Conservation (phyloP, 75 land plant species). For the Adiantum capillusveneris region DNA sequence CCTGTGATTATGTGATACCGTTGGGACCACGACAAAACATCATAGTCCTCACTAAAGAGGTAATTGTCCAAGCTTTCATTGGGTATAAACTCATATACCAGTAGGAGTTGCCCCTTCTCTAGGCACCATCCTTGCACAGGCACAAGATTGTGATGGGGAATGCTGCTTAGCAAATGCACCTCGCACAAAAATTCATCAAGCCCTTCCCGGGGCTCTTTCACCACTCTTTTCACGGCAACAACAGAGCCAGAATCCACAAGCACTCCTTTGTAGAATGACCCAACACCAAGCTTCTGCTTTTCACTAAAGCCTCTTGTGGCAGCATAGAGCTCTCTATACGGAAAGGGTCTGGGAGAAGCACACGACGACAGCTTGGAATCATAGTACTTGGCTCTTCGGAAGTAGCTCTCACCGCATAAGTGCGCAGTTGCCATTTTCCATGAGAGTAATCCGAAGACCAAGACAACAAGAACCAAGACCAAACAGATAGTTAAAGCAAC, state of each 20-base stretch:
- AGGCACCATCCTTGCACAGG: slow-evolving; percentile 73
- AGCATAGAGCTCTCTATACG: slow-evolving; percentile 47
- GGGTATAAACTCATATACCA: slow-evolving; percentile 71
- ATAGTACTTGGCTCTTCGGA: slow-evolving; percentile 20
- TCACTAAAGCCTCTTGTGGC: slow-evolving; percentile 65
- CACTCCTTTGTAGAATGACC: slow-evolving; percentile 60
- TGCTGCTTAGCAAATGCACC: slow-evolving; percentile 50
- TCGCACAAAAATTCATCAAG: slow-evolving; percentile 60
- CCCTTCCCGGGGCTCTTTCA: slow-evolving; percentile 38
- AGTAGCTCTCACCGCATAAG: slow-evolving; percentile 13
- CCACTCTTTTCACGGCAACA: slow-evolving; percentile 68
- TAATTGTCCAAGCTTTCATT: slow-evolving; percentile 74
- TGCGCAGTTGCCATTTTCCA: slow-evolving; percentile 25
- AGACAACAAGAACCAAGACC: slow-evolving; percentile 42
- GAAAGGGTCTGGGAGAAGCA: slow-evolving; percentile 47
- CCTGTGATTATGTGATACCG: slow-evolving; percentile 44
- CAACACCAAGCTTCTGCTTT: slow-evolving; percentile 24
- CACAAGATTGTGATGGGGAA: slow-evolving; percentile 69
- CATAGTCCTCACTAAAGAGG: slow-evolving; percentile 30
- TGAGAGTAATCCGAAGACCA: slow-evolving; percentile 36
- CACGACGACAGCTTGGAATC: slow-evolving; percentile 34
- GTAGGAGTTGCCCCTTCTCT: slow-evolving; percentile 61
- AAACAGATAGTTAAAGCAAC: slow-evolving; percentile 47
- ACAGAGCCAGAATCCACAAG: slow-evolving; percentile 46
- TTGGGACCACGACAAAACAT: slow-evolving; percentile 47